Evolutionary conservation across 1,139 yeast genomes (phyloP), one percentile per base, ranked within the genome.

Genomic region (Debaryomyces subglobosus): DNA sequence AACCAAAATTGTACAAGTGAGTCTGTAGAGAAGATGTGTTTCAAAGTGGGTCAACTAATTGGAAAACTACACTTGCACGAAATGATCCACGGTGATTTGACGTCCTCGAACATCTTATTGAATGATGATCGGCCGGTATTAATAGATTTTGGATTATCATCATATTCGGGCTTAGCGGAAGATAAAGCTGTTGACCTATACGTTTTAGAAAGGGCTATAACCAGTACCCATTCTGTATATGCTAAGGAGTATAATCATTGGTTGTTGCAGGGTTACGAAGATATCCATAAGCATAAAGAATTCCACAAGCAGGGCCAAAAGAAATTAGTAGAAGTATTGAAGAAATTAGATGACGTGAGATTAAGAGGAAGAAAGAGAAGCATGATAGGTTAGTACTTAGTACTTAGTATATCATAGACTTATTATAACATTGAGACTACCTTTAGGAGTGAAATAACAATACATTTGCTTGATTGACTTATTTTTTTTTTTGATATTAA

Each of bases 111-210:
- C 61, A 81, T 92, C 25, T 78, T 95, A 43, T 64, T 92, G 9
- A 76, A 75, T 25, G 46, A 48, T 6, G 46, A 39, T 2, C 63
- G 58, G 6, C 90, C 96, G 0, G 80, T 77, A 38, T 69, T 94
- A 59, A 95, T 95, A 51, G 99, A 95, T 62, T 94, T 95, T 68
- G 99, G 99, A 0, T 76, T 95, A 16, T 83, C 89, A 5, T 82
- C 91, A n/a, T 84, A 85, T 49, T 84, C 96, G 1, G 79, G 81
- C 0, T 63, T 90, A 53, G 79, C 89, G 0, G 99, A 95, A 60
- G 98, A 94, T 63, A 91, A 90, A 64, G 98, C 99, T 2, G 99
- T 95, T 13, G 99, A 95, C 65, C 67, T 95, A 51, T 95, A 94
- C 61, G 98, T 95, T 8, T 71, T 95, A 53, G 99, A 95, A 65